Evolutionary conservation across 139 green algal species (phyloP).

Genomic region (Chlamydomonas sphaeroides): DNA sequence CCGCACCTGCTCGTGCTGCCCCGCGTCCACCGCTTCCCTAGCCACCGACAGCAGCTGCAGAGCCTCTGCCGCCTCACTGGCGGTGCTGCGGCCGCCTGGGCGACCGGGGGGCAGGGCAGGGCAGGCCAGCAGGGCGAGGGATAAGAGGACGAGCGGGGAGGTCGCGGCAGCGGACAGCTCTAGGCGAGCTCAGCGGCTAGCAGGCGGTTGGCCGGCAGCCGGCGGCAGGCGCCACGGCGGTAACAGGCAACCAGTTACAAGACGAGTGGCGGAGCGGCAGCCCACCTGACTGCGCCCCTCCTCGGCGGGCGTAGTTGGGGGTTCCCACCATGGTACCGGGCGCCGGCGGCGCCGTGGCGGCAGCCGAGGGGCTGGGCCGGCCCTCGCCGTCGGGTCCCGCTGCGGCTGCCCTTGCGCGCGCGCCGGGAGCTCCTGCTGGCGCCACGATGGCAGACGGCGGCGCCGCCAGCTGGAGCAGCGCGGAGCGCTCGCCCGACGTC

Average conservation of each 20-base stretch:
- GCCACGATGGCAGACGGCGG: neutral
- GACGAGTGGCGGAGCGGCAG: neutral
- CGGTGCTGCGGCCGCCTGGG: neutral
- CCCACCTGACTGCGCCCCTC: neutral
- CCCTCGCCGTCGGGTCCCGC: no score
- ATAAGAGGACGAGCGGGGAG: neutral
- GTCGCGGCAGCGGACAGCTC: neutral
- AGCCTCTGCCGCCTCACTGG: neutral
- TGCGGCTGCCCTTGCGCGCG: neutral
- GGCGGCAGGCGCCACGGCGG: neutral
- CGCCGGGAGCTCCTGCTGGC: neutral
- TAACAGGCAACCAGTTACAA: neutral
- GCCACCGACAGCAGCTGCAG: constrained; percentile 17
- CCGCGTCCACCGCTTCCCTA: constrained; percentile 15
- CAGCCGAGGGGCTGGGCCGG: neutral
- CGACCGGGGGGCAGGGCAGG: neutral
- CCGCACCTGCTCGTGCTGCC: constrained; percentile 15
- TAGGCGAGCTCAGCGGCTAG: neutral
- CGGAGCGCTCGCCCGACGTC: neutral
- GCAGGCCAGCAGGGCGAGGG: no score
- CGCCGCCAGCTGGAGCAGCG: constrained; percentile 9
- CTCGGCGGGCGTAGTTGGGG: neutral
- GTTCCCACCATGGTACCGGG: constrained; percentile 24
- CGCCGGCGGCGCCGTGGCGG: neutral
- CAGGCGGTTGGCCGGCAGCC: neutral